Percentiles rank a stretch among this genome's conserved stretches.
These are phyloP conservation scores for Dendrocalamus sinicus DNA, from an alignment of 176 grass and related monocot genomes.

Conservation along the genomic window DNA sequence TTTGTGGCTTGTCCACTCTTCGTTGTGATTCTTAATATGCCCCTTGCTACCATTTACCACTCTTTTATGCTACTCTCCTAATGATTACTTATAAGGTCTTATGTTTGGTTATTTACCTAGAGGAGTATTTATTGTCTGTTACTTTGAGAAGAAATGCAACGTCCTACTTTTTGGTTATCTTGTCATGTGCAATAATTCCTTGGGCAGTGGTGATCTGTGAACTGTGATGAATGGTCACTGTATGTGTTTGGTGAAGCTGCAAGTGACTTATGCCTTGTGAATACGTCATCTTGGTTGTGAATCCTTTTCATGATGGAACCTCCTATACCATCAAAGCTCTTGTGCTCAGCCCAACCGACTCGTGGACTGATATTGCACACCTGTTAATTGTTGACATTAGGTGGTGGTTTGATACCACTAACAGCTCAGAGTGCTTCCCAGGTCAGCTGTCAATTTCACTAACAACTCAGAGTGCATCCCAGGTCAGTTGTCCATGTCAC, in stretches of 20 bases:
- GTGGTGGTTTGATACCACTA: not conserved
- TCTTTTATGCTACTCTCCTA: slow-evolving; percentile 36
- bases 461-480: not conserved
- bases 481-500: not conserved
- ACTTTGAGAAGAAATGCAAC: slow-evolving; percentile 42
- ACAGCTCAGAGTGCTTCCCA: slow-evolving; percentile 5
- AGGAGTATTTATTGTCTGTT: slow-evolving; percentile 29
- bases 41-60: slow-evolving; percentile 31
- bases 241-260: not conserved
- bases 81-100: slow-evolving; percentile 41
- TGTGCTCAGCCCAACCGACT: not conserved
- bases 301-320: not conserved
- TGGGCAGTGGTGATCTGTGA: not conserved
- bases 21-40: slow-evolving; percentile 43
- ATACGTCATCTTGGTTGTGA: not conserved
- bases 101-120: slow-evolving; percentile 42
- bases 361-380: not conserved
- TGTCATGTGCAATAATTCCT: not conserved
- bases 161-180: slow-evolving; percentile 17
- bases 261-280: not conserved
- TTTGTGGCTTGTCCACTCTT: slow-evolving; percentile 1
- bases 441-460: slow-evolving; percentile 30
- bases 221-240: not conserved
- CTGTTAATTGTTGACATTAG: not conserved
- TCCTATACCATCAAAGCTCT: not conserved